Conservation (phyloP, 495 filamentous ascomycete species). For the Aspergillus ostianus region DNA sequence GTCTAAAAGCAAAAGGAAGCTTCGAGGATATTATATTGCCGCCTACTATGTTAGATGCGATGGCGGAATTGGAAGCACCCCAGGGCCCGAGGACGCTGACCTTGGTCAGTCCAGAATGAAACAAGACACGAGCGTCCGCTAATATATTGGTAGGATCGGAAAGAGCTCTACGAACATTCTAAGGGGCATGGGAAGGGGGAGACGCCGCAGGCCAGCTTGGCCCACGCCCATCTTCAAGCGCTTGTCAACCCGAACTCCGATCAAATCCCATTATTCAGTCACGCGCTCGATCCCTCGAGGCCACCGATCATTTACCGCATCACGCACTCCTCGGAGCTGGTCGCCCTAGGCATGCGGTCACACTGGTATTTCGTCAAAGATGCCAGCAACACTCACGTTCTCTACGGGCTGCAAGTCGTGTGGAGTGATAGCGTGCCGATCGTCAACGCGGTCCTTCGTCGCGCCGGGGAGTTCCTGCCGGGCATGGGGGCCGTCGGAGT, state of each 20-base stretch:
- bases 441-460: slow-evolving; percentile 16
- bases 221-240: slow-evolving; percentile 12
- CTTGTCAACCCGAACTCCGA: slow-evolving; percentile 13
- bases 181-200: slow-evolving; percentile 1
- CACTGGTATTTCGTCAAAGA: slow-evolving; percentile 24
- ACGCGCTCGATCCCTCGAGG: slow-evolving; percentile 3
- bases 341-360: slow-evolving; percentile 15
- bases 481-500: slow-evolving; percentile 17
- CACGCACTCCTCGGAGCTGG: slow-evolving; percentile 20
- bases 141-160: slow-evolving; percentile 10
- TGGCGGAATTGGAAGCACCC: slow-evolving; percentile 12
- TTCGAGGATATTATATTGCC: slow-evolving; percentile 15
- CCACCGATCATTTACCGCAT: slow-evolving; percentile 17
- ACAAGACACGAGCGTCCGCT: not conserved
- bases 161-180: slow-evolving; percentile 13
- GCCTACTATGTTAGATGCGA: slow-evolving; percentile 14
- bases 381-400: slow-evolving; percentile 15
- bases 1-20: slow-evolving; percentile 9
- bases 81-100: slow-evolving; percentile 12
- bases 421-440: slow-evolving; percentile 22
- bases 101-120: slow-evolving; percentile 4
- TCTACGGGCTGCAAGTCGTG: slow-evolving; percentile 20
- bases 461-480: slow-evolving; percentile 19
- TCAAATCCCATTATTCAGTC: slow-evolving; percentile 13
- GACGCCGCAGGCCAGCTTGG: slow-evolving; percentile 1